These are phyloP conservation scores for Colletotrichum tropicale DNA, from an alignment of 2,329 filamentous ascomycete species.

Conservation along the genomic window DNA sequence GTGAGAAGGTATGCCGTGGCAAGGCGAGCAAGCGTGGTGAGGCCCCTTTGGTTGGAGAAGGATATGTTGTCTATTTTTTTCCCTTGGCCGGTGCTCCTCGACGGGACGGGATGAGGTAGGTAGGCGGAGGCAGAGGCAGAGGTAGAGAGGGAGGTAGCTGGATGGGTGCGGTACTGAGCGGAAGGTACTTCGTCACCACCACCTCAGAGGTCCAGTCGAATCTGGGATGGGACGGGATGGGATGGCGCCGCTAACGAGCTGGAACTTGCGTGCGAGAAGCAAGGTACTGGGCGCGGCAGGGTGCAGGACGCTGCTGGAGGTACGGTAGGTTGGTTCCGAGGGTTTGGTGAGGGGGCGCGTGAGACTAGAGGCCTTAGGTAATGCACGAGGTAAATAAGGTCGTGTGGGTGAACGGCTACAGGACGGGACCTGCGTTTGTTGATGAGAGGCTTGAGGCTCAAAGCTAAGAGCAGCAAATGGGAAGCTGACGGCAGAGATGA, in stretches of 20 bases:
- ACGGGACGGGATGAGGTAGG: conserved; percentile 7
- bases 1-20: conserved; percentile 4
- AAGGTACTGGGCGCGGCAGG: not conserved
- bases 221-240: not conserved
- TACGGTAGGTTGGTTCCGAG: not conserved
- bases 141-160: not conserved
- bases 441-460: not conserved
- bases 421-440: not conserved
- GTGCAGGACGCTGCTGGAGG: not conserved
- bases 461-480: not conserved
- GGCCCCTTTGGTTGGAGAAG: conserved; percentile 15
- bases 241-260: not conserved
- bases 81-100: not conserved
- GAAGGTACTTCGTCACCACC: conserved; percentile 1
- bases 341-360: not conserved
- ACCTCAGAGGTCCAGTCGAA: not conserved
- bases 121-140: not conserved
- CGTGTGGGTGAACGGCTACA: not conserved
- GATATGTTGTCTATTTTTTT: conserved; percentile 19
- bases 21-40: not conserved
- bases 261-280: not conserved
- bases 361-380: not conserved
- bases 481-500: not conserved
- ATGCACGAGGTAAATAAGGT: not conserved
- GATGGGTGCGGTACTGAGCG: not conserved